These are phyloP conservation scores for Carex myosuroides DNA, from an alignment of 176 grass and related monocot species.

Conservation along the genomic window DNA sequence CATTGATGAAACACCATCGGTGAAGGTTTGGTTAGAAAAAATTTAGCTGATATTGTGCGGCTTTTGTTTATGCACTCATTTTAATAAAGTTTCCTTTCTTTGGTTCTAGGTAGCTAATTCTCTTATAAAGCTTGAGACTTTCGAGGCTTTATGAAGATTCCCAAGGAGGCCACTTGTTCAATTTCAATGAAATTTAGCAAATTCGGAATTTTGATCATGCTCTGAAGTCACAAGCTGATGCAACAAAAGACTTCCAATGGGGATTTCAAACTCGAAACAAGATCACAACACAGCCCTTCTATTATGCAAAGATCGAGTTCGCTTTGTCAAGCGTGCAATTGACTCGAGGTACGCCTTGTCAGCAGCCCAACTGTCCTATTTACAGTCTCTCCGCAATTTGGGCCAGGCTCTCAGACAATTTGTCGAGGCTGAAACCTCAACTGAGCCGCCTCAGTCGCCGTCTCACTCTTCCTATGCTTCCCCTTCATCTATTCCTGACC, in stretches of 20 bases:
- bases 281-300: constrained; percentile 22
- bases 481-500: constrained; percentile 19
- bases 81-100: neutral
- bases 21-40: neutral
- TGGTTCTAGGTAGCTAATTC: neutral
- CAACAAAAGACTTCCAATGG: constrained; percentile 30
- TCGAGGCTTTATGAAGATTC: neutral
- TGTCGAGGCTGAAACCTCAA: constrained; percentile 29
- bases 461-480: constrained; percentile 32
- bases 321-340: constrained; percentile 28
- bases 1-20: neutral
- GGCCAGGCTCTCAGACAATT: constrained; percentile 36
- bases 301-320: constrained; percentile 47
- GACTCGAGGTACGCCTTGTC: constrained; percentile 49
- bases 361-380: constrained; percentile 43
- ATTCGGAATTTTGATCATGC: neutral
- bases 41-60: neutral
- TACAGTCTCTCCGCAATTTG: constrained; percentile 40
- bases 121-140: constrained; percentile 9
- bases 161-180: neutral
- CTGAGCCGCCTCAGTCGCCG: constrained; percentile 21
- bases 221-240: neutral
- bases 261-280: constrained; percentile 37
- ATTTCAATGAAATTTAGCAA: neutral
- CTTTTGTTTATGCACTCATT: neutral